Conservation (phyloP, 169 alveolate species). For the Hepatocystis sp. region DNA sequence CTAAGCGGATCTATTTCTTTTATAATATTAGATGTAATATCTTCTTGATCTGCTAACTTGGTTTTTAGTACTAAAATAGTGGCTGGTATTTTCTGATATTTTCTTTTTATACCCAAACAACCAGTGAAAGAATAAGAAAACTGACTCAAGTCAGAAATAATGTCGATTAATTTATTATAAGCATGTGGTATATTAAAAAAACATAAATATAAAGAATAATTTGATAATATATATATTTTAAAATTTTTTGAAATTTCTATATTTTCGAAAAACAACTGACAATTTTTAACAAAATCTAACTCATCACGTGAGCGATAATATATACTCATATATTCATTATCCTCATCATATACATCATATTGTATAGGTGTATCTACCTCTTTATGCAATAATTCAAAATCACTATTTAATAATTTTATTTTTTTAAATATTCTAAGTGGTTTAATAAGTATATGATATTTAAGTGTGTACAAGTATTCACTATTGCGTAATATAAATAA, state of each 20-base stretch:
- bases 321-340: too few relatives aligned
- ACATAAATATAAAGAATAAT: slow-evolving; percentile 77
- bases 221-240: slow-evolving; percentile 77
- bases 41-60: slow-evolving; percentile 44
- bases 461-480: too few relatives aligned
- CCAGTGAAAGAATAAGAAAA: slow-evolving; percentile 83
- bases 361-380: slow-evolving; percentile 15
- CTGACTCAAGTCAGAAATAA: slow-evolving; percentile 68
- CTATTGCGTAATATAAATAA: slow-evolving; percentile 29
- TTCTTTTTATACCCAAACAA: slow-evolving; percentile 83
- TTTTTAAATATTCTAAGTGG: slow-evolving; percentile 54
- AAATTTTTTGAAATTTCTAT: slow-evolving; percentile 68
- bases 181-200: slow-evolving; percentile 78
- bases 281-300: slow-evolving; percentile 12
- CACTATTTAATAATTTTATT: slow-evolving; percentile 17
- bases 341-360: slow-evolving; percentile 22
- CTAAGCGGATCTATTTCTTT: slow-evolving; percentile 65
- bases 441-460: slow-evolving; percentile 42
- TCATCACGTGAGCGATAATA: slow-evolving; percentile 11
- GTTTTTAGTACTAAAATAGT: slow-evolving; percentile 80
- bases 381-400: slow-evolving; percentile 47
- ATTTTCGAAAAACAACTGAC: slow-evolving; percentile 35
- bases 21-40: slow-evolving; percentile 36
- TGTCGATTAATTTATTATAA: slow-evolving; percentile 36
- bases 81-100: slow-evolving; percentile 77